Evolutionary conservation across 2,329 filamentous ascomycete species (phyloP).

Genomic region (Acrocalymma vagum): DNA sequence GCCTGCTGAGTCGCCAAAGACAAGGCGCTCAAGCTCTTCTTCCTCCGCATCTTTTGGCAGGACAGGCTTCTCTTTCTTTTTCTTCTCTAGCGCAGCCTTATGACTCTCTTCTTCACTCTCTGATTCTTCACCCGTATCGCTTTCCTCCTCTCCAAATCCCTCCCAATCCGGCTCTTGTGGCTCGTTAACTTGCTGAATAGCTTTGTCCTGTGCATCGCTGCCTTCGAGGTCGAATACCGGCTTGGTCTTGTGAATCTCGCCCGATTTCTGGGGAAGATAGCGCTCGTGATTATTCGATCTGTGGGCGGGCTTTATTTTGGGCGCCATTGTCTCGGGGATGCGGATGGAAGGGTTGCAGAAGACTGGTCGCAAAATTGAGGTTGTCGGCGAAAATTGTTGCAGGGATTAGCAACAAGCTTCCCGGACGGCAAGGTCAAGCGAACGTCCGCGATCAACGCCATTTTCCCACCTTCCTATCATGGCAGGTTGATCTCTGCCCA

Average conservation of each 20-base stretch:
- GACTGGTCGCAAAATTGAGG: conserved; percentile 30
- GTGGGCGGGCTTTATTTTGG: conserved; percentile 29
- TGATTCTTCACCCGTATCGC: conserved; percentile 8
- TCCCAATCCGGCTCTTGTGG: conserved; percentile 32
- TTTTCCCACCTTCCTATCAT: conserved; percentile 10
- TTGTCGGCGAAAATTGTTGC: conserved; percentile 41
- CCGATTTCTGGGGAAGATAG: conserved; percentile 24
- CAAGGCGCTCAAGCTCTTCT: conserved; percentile 83
- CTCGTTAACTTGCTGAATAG: conserved; percentile 28
- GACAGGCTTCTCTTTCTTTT: conserved; percentile 30
- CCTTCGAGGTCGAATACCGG: conserved; percentile 27
- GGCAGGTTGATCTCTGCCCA: conserved; percentile 3
- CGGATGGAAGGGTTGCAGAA: conserved; percentile 18
- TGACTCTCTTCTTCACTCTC: conserved; percentile 30
- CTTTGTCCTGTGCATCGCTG: conserved; percentile 31
- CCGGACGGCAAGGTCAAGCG: conserved; percentile 22
- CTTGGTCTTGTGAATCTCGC: conserved; percentile 17
- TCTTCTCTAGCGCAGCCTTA: conserved; percentile 26
- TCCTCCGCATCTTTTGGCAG: conserved; percentile 81
- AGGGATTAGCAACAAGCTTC: conserved; percentile 33
- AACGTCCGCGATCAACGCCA: conserved; percentile 21
- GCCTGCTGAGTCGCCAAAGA: conserved; percentile 86
- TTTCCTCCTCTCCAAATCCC: conserved; percentile 24
- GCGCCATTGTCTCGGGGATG: conserved; percentile 37
- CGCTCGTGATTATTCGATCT: conserved; percentile 30